Evolutionary conservation across 371 early-diverging fungal species (phyloP).

Genomic region (Chytridium lagenaria): DNA sequence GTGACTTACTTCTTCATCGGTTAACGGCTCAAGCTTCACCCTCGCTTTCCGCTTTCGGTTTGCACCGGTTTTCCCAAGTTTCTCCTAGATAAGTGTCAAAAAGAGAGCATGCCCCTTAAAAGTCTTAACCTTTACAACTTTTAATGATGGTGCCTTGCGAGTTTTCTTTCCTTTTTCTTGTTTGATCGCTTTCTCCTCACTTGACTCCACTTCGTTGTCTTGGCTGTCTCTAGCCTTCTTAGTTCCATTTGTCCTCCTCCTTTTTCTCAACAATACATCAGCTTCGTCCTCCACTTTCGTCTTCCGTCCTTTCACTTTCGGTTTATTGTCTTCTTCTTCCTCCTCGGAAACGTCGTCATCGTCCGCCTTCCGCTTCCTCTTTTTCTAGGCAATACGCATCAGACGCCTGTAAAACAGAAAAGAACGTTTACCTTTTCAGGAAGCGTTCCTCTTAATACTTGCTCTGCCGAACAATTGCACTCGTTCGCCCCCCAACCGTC

Average conservation of each 20-base stretch:
- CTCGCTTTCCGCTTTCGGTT: too few species aligned
- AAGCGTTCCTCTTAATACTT: conserved; percentile 34
- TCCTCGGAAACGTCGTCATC: conserved; percentile 11
- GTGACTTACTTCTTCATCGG: too few species aligned
- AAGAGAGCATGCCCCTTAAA: too few species aligned
- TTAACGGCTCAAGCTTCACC: too few species aligned
- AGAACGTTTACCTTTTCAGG: not conserved
- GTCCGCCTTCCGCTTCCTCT: not conserved
- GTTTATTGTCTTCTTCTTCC: conserved; percentile 5
- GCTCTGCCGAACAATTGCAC: conserved; percentile 48
- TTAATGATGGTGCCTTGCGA: too few species aligned
- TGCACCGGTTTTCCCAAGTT: too few species aligned
- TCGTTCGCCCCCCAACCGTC: conserved; percentile 54
- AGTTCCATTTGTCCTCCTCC: not conserved
- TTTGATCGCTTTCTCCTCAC: too few species aligned
- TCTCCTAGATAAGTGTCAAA: too few species aligned
- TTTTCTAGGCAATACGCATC: conserved; percentile 1
- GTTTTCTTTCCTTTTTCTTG: too few species aligned
- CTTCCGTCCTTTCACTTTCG: conserved; percentile 1
- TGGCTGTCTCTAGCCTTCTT: not conserved
- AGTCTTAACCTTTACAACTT: too few species aligned
- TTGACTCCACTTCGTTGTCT: not conserved
- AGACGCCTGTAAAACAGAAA: not conserved
- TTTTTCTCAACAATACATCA: not conserved
- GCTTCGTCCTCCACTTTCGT: not conserved